Conservation (phyloP, 2,329 filamentous ascomycete genomes). For the Stenocarpella maydis region DNA sequence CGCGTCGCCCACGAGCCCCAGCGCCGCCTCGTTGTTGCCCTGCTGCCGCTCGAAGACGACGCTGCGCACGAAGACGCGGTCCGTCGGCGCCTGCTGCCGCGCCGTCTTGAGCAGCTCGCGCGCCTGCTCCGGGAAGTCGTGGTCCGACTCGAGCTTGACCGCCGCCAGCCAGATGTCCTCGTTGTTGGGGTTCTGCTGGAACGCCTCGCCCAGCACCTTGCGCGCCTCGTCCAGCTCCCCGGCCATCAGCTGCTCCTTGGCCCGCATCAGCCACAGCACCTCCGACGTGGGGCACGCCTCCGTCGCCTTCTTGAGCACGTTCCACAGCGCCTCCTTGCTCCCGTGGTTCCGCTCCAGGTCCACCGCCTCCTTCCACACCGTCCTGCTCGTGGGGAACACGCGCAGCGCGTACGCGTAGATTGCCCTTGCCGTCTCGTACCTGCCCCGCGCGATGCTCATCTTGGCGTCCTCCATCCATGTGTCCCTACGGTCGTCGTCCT, state of each 20-base stretch:
- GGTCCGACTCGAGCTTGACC: conserved; percentile 95
- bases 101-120: conserved; percentile 83
- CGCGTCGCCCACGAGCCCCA: conserved; percentile 87
- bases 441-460: conserved; percentile 79
- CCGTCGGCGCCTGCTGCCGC: conserved; percentile 87
- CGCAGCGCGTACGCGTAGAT: conserved; percentile 92
- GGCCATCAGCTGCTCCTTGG: conserved; percentile 91
- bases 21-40: conserved; percentile 78
- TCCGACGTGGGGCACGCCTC: conserved; percentile 92
- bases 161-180: conserved; percentile 98
- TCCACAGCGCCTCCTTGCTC: conserved; percentile 81
- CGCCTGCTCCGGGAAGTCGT: conserved; percentile 81
- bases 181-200: conserved; percentile 94
- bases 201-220: conserved; percentile 84
- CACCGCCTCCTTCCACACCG: conserved; percentile 88
- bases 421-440: conserved; percentile 88
- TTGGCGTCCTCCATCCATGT: conserved; percentile 96
- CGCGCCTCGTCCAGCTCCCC: conserved; percentile 89
- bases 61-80: conserved; percentile 97
- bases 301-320: conserved; percentile 89
- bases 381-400: conserved; percentile 87
- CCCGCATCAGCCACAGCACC: conserved; percentile 94
- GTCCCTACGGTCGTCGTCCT: conserved; percentile 95
- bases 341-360: conserved; percentile 93
- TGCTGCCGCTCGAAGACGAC: conserved; percentile 91